Percentiles rank a stretch among this genome's conserved stretches.
These are phyloP conservation scores for Xylaria acuta DNA, from an alignment of 495 filamentous ascomycete species.

Conservation along the genomic window DNA sequence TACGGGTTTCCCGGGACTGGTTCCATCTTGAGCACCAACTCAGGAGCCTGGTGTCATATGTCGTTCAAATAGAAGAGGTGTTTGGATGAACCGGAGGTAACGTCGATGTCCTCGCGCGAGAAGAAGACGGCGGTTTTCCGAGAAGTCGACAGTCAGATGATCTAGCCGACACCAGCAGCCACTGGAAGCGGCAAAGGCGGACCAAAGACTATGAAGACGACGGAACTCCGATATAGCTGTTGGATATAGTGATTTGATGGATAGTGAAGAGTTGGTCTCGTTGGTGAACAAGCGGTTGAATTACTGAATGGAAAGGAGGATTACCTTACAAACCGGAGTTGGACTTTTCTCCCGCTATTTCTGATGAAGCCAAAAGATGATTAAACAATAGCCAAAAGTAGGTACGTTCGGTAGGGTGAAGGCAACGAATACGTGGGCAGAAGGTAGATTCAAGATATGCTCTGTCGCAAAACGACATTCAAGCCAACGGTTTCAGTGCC, in stretches of 20 bases:
- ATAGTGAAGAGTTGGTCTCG: conserved; percentile 1
- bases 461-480: background rate
- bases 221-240: background rate
- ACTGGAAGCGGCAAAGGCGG: background rate
- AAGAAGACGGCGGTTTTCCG: background rate
- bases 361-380: background rate
- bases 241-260: background rate
- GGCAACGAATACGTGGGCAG: background rate
- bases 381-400: background rate
- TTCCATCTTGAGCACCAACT: conserved; percentile 34
- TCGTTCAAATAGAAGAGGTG: background rate
- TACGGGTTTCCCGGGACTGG: conserved; percentile 36
- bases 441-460: conserved; percentile 1
- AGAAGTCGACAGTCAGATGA: background rate
- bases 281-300: background rate
- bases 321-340: background rate
- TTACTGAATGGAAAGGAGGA: background rate
- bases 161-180: background rate
- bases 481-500: background rate
- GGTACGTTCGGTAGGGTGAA: background rate
- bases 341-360: background rate
- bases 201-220: background rate
- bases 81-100: background rate
- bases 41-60: background rate
- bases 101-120: background rate